A percentile compares a stretch with the other conserved stretches of the same genome.
phyloP scores from a whole-genome alignment of 768 basidiomycete species.

The Leccinum boreale region DNA sequence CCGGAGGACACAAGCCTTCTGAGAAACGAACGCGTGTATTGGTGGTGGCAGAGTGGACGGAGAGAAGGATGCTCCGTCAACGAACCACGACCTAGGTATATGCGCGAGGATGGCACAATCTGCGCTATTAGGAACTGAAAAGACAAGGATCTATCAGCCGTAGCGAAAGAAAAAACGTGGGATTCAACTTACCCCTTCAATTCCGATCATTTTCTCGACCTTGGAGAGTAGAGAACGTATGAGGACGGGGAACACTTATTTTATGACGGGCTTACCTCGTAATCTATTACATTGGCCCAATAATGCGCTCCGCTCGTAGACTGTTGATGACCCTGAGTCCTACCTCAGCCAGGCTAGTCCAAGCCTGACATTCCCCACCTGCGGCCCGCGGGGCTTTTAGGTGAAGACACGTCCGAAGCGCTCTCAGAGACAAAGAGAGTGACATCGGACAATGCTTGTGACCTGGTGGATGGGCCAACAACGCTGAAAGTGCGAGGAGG shows the following conservation, averaged over 20 bases:
- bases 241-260: not conserved
- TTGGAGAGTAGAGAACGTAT: constrained; percentile 13
- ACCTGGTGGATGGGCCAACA: constrained; percentile 63
- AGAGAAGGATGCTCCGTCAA: too few relatives aligned
- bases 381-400: too few relatives aligned
- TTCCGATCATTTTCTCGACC: constrained; percentile 63
- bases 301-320: constrained; percentile 31
- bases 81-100: too few relatives aligned
- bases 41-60: too few relatives aligned
- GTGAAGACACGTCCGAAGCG: constrained; percentile 47
- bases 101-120: too few relatives aligned
- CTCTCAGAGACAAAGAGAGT: constrained; percentile 51
- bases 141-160: too few relatives aligned
- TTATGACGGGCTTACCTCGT: constrained; percentile 41
- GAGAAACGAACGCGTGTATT: too few relatives aligned
- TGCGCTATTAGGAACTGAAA: too few relatives aligned
- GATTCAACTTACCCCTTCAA: constrained; percentile 39
- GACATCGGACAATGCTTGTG: constrained; percentile 54
- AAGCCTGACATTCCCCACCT: too few relatives aligned
- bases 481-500: constrained; percentile 1
- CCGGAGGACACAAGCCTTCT: too few relatives aligned
- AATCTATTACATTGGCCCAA: constrained; percentile 49
- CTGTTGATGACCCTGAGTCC: constrained; percentile 55
- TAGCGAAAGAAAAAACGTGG: too few relatives aligned
- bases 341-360: constrained; percentile 57